Evolutionary conservation across 768 basidiomycete species (phyloP), one percentile per base, ranked within the genome.

Genomic region (Gymnopilus dilepis): DNA sequence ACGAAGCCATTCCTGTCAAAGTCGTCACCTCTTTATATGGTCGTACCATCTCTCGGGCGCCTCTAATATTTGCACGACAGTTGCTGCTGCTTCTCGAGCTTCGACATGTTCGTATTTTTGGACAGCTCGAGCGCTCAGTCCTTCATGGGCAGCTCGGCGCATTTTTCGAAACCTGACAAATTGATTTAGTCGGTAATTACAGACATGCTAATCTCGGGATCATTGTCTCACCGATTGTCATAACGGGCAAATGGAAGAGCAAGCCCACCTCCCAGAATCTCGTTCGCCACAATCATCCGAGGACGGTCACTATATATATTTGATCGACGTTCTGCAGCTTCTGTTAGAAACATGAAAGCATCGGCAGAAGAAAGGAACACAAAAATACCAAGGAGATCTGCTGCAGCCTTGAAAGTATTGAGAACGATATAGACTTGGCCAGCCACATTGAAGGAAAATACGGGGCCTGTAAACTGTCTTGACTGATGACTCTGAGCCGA

Each of bases 381-480:
- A 17, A 4, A 41, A 38, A 40, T 12, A 59, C 57, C 57, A 21
- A 58, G 24, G 22, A 59, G 40, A 41, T 59, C 58, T 3, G 6
- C 13, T 21, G 58, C 50, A 13, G n/a, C 51, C 41, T 59, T 53
- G 31, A 28, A 42, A 5, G 58, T 59, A 19, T 52, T 52, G 12
- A 59, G 11, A 12, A 59, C 51, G 11, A 59, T 33, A 24, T 52
- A 24, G 13, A 26, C 26, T 13, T 45, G 37, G 11, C 82, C 82
- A 69, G 84, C 87, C 43, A 91, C 65, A 72, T 91, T 86, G 24
- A 91, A 74, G 30, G 91, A 81, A 2, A 47, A 50, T 19, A 63
- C 45, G 1, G 84, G 82, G 62, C 89, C 88, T 54, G 5, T 89
- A 70, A 66, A 87, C 84, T 0, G 84, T 9, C 7, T 28, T 9